Base-by-base conservation (phyloP, 2,329 filamentous ascomycete species). In the Fusarium transvaalense region DNA sequence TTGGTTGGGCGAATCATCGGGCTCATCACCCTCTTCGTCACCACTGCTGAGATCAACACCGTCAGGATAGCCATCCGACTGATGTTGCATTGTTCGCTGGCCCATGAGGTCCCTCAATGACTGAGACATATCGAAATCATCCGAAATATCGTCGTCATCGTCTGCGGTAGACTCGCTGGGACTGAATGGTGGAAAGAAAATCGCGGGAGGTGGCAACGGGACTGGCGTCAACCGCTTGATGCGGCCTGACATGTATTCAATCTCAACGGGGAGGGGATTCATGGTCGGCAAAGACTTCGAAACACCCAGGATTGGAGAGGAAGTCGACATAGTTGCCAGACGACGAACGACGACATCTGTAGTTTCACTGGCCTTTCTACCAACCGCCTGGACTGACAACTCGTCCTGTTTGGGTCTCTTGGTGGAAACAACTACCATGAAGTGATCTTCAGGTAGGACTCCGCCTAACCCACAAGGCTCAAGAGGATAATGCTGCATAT, bases 371-470 rank as follows among this genome's bases (percentile, higher is more conserved):
- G 73, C 73, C 13, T n/a, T 64, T 6, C 68, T 55, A 19, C 21
- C 54, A 15, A 51, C 60, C 17, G 9, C 45, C 15, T 19, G 31
- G 2, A 27, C 23, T 17, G 56, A 27, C 3, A 35, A 17, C 14
- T 27, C 41, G 14, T 78, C 74, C 14, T 71, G 65, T 27, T 78
- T 82, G 0, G 80, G 76, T 17, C 85, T 80, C 39, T 78, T 81
- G 0, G 86, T 88, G 4, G 81, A 81, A 4, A 89, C 87, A 4
- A 84, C 79, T 1, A 90, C 78, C 39, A 84, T 80, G 61, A 91
- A 90, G 65, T 90, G 88, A 65, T 91, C 89, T n/a, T 89, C 87
- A 0, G 88, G 88, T 27, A 83, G 78, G 0, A 89, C 84, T 15
- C 87, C 87, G 8, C 86, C 87, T 0, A 91, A 74, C 1, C 89